These are phyloP conservation scores for Viridothelium virens DNA, from an alignment of 495 filamentous ascomycete species.

Conservation along the genomic window DNA sequence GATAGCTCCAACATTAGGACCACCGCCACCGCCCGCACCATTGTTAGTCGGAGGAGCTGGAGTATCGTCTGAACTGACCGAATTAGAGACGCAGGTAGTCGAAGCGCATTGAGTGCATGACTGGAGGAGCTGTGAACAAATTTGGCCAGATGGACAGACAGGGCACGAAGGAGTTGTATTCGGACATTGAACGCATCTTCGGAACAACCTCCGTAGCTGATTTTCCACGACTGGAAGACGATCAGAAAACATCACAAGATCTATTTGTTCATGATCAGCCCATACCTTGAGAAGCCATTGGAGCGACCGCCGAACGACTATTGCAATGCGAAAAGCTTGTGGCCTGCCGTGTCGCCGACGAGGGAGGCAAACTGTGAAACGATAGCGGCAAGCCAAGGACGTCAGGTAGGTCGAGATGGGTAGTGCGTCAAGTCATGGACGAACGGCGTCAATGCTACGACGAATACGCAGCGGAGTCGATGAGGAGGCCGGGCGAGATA, in stretches of 20 bases:
- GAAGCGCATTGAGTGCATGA: conserved; percentile 52
- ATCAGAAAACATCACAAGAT: neutral
- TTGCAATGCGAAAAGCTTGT: too few relatives aligned
- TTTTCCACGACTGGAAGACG: neutral
- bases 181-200: conserved; percentile 35
- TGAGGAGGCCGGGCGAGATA: neutral
- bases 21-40: conserved; percentile 29
- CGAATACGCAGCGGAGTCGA: neutral
- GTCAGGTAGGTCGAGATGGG: neutral
- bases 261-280: neutral
- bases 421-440: neutral
- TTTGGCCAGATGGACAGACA: conserved; percentile 28
- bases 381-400: neutral
- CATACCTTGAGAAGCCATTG: conserved; percentile 3
- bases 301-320: too few relatives aligned
- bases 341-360: neutral
- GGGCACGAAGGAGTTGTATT: conserved; percentile 28
- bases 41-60: conserved; percentile 31
- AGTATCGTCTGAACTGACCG: conserved; percentile 24
- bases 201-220: conserved; percentile 31
- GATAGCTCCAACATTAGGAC: conserved; percentile 69
- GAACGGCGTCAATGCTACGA: neutral
- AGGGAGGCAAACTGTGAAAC: neutral
- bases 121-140: conserved; percentile 50
- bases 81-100: conserved; percentile 47